Base-by-base conservation (phyloP, 805 yeast species). In the Saccharomycopsis sp. region DNA sequence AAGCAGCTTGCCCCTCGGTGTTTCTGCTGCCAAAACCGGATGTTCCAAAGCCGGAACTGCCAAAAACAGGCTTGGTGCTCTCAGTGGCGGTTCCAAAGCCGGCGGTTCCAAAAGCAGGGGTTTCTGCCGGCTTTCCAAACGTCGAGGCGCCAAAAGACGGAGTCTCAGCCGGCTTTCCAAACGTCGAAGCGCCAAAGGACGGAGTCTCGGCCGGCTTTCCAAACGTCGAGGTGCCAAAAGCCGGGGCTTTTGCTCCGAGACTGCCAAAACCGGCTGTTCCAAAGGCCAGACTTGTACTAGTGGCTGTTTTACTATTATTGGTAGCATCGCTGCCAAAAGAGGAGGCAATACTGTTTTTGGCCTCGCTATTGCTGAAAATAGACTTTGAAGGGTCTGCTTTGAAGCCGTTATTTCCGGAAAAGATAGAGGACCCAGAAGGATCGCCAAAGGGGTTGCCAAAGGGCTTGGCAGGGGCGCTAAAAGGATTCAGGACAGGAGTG, bases 21-120 rank as follows among this genome's bases (percentile, higher is more conserved):
- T 37, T 37, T 12, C n/a, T 37, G n/a, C n/a, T 37, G n/a, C 57
- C 50, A 34, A 54, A 54, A 3, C 53, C 46, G 9, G 53, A 24
- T 34, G 29, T 24, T 48, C 57, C 57, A 48, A 54, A 54, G 7
- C 23, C 47, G 9, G 57, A n/a, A n/a, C n/a, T n/a, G n/a, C n/a
- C n/a, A n/a, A n/a, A n/a, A n/a, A n/a, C n/a, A n/a, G n/a, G n/a
- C n/a, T n/a, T n/a, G n/a, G n/a, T n/a, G n/a, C n/a, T n/a, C n/a
- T n/a, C n/a, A n/a, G n/a, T n/a, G n/a, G n/a, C n/a, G n/a, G n/a
- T n/a, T n/a, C n/a, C n/a, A n/a, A n/a, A n/a, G n/a, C n/a, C n/a
- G n/a, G n/a, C n/a, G n/a, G n/a, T n/a, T n/a, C n/a, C n/a, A n/a
- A n/a, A n/a, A n/a, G n/a, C n/a, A n/a, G n/a, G n/a, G n/a, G n/a